These are phyloP conservation scores for Starmerella stellata DNA, from an alignment of 805 yeast species.

Conservation along the genomic window DNA sequence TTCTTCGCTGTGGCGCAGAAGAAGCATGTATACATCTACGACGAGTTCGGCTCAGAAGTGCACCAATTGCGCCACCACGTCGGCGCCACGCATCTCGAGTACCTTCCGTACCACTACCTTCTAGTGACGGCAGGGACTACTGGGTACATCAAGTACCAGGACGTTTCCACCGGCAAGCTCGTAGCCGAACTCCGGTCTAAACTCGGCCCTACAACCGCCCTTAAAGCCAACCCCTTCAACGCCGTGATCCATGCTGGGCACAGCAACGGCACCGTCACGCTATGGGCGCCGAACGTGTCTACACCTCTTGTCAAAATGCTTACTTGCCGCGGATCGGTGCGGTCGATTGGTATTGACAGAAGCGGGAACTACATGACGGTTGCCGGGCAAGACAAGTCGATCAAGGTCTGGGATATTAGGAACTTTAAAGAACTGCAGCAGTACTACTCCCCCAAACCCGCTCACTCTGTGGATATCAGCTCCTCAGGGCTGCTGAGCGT, in stretches of 20 bases:
- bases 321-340: slow-evolving; percentile 70
- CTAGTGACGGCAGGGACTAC: slow-evolving; percentile 77
- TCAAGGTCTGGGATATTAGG: slow-evolving; percentile 89
- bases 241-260: slow-evolving; percentile 91
- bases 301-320: slow-evolving; percentile 71
- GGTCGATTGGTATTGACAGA: slow-evolving; percentile 72
- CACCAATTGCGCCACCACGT: slow-evolving; percentile 83
- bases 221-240: slow-evolving; percentile 88
- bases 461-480: slow-evolving; percentile 57
- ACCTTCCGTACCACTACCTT: slow-evolving; percentile 80
- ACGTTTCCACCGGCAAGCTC: slow-evolving; percentile 77
- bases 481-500: slow-evolving; percentile 75
- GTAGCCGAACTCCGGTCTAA: slow-evolving; percentile 74
- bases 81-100: slow-evolving; percentile 67
- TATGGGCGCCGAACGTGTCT: slow-evolving; percentile 84
- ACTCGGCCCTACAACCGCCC: slow-evolving; percentile 72
- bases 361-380: slow-evolving; percentile 89
- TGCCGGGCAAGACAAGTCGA: slow-evolving; percentile 65
- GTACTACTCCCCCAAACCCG: slow-evolving; percentile 69
- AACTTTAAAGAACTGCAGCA: slow-evolving; percentile 59
- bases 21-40: slow-evolving; percentile 82
- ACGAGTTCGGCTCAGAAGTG: slow-evolving; percentile 74
- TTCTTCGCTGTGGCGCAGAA: slow-evolving; percentile 94
- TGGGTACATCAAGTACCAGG: slow-evolving; percentile 81
- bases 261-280: slow-evolving; percentile 73